Percentiles rank a stretch among this genome's conserved stretches.
Conservation (phyloP, 2,329 filamentous ascomycete genomes). For the Penicillium rolfsii region DNA sequence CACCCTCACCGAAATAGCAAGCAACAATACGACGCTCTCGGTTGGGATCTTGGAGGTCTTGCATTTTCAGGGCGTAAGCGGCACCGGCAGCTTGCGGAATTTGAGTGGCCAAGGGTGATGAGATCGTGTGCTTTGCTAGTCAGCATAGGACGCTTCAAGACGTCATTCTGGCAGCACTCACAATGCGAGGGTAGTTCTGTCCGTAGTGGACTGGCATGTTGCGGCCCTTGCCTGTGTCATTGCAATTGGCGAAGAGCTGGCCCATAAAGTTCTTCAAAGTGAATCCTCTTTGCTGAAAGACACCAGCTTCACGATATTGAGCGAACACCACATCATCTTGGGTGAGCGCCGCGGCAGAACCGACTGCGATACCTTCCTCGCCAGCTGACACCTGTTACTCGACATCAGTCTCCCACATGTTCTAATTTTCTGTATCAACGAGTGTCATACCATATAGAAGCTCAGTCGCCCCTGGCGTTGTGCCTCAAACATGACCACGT, state of each 20-base stretch:
- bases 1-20: slow-evolving; percentile 89
- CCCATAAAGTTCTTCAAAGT: slow-evolving; percentile 89
- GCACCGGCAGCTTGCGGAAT: slow-evolving; percentile 86
- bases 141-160: not conserved
- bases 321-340: slow-evolving; percentile 88
- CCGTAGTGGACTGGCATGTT: slow-evolving; percentile 99
- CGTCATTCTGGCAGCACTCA: slow-evolving; percentile 47
- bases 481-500: slow-evolving; percentile 96
- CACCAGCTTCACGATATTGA: slow-evolving; percentile 91
- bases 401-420: not conserved
- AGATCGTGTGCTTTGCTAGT: slow-evolving; percentile 78
- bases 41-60: slow-evolving; percentile 71
- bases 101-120: slow-evolving; percentile 83
- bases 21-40: slow-evolving; percentile 70
- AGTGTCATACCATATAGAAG: slow-evolving; percentile 82
- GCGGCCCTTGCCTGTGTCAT: slow-evolving; percentile 77
- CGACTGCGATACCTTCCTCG: slow-evolving; percentile 92
- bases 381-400: slow-evolving; percentile 68
- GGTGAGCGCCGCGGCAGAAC: slow-evolving; percentile 80
- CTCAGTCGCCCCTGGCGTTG: slow-evolving; percentile 90
- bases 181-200: slow-evolving; percentile 79
- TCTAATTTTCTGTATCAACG: not conserved
- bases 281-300: slow-evolving; percentile 88
- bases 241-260: slow-evolving; percentile 85
- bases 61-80: slow-evolving; percentile 84